phyloP scores from a whole-genome alignment of 2,329 filamentous ascomycete genomes.

The Byssoonygena ceratinophila region DNA sequence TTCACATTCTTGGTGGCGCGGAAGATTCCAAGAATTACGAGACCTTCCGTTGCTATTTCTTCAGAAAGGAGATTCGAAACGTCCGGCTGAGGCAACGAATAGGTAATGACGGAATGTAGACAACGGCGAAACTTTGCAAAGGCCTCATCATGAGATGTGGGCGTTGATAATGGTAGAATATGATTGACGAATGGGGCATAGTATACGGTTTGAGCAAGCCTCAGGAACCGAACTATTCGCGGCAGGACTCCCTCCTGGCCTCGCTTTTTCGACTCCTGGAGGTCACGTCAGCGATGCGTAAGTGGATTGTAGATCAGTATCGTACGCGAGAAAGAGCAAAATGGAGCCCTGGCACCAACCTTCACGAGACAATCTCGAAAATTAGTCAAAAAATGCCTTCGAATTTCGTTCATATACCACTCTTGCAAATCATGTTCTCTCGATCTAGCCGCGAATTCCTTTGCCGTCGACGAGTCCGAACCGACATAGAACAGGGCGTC shows the following conservation, averaged over 20 bases:
- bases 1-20: slow-evolving; percentile 12
- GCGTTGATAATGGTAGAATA: slow-evolving; percentile 24
- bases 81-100: slow-evolving; percentile 35
- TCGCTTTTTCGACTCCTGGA: slow-evolving; percentile 22
- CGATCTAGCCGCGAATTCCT: slow-evolving; percentile 12
- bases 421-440: slow-evolving; percentile 27
- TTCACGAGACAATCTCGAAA: slow-evolving; percentile 26
- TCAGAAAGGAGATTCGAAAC: slow-evolving; percentile 38
- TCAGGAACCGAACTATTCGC: slow-evolving; percentile 28
- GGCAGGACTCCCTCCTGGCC: slow-evolving; percentile 23
- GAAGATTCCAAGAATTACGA: slow-evolving; percentile 35
- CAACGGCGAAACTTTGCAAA: slow-evolving; percentile 33
- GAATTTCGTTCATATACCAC: slow-evolving; percentile 38
- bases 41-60: slow-evolving; percentile 37
- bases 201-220: slow-evolving; percentile 31
- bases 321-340: background rate
- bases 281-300: background rate
- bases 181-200: slow-evolving; percentile 29
- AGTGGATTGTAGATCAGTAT: slow-evolving; percentile 6
- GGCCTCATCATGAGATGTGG: slow-evolving; percentile 22
- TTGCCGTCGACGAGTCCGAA: slow-evolving; percentile 17
- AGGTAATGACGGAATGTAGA: slow-evolving; percentile 40
- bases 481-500: slow-evolving; percentile 29
- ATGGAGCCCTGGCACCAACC: slow-evolving; percentile 20
- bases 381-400: slow-evolving; percentile 35